Conservation (phyloP, 2,329 filamentous ascomycete species). For the Aspergillus chevalieri region DNA sequence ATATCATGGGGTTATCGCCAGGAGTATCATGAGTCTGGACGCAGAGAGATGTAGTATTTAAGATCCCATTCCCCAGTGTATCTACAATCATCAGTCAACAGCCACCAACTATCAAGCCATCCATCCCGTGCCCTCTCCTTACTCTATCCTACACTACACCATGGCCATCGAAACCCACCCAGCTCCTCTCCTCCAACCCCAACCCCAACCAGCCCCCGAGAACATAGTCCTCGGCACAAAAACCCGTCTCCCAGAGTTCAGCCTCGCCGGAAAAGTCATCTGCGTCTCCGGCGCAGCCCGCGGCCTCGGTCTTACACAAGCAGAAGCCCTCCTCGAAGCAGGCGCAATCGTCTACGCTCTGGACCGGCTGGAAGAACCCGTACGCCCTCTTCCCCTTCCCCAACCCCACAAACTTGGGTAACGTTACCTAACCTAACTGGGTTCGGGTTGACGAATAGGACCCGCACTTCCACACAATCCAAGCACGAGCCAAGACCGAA, state of each 20-base stretch:
- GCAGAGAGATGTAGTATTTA: too few relatives aligned
- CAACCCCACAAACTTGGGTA: neutral
- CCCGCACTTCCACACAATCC: conserved; percentile 59
- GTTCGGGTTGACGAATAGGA: conserved; percentile 25
- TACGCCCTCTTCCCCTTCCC: conserved; percentile 12
- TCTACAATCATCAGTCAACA: too few relatives aligned
- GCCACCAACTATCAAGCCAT: too few relatives aligned
- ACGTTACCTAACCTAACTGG: neutral
- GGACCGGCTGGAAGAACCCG: conserved; percentile 37
- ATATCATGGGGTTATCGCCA: too few relatives aligned
- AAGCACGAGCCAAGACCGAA: conserved; percentile 56
- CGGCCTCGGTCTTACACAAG: conserved; percentile 67
- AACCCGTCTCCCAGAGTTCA: conserved; percentile 63
- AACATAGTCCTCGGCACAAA: conserved; percentile 17
- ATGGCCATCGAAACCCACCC: too few relatives aligned
- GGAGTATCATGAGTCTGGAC: too few relatives aligned
- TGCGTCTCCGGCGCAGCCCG: conserved; percentile 65
- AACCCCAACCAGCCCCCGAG: conserved; percentile 6
- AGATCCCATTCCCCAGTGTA: too few relatives aligned
- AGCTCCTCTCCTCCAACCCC: too few relatives aligned
- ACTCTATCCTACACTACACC: too few relatives aligned
- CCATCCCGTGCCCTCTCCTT: too few relatives aligned
- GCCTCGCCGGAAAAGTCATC: conserved; percentile 63
- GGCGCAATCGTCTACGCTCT: conserved; percentile 55
- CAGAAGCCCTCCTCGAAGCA: conserved; percentile 67